Evolutionary conservation across 2,329 filamentous ascomycete species (phyloP), one percentile per base, ranked within the genome.

Genomic region (Monilinia vaccinii-corymbosi): DNA sequence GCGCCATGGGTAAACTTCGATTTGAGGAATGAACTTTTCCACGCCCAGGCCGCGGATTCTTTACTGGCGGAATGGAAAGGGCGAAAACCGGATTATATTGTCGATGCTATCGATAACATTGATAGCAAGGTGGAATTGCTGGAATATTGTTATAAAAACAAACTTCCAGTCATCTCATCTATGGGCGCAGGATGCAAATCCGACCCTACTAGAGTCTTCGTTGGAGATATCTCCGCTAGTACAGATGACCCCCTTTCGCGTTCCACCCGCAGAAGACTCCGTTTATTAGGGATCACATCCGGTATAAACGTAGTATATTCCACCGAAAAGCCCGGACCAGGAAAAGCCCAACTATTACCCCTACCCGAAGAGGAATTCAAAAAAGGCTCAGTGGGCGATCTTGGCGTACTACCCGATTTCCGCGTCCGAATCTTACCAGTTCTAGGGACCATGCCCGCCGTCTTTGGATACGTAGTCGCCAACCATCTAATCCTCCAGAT

Each of bases 71-170:
- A 83, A 0, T 91, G 90, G 85, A 78, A 81, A 38, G 84, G 78
- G 18, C 82, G 80, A 46, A 80, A 80, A 68, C 91, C 92, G 1
- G 87, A 93, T 68, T 99, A 87, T 70, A 85, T 99, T n/a, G 84
- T 99, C 40, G 94, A 99, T 74, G 95, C 93, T 25, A 99, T 99
- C 66, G 94, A 99, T 74, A 97, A 99, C 71, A 97, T 99, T 64
- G 90, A 96, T 56, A 96, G 91, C 58, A 99, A 99, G 76, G 93
- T 99, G 3, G 88, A 87, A 21, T 77, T 99, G 58, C 79, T 99
- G 45, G 86, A 91, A 69, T 96, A 95, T 75, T 99, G 94, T 75
- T 81, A 92, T 71, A 82, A 85, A 62, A 81, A 91, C 70, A 78
- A 81, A 1, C 77, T 97, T 31, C 87, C 85, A 0, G 91, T 99